These are phyloP conservation scores for Sporothrix dimorphospora DNA, from an alignment of 2,329 filamentous ascomycete genomes.

Conservation along the genomic window DNA sequence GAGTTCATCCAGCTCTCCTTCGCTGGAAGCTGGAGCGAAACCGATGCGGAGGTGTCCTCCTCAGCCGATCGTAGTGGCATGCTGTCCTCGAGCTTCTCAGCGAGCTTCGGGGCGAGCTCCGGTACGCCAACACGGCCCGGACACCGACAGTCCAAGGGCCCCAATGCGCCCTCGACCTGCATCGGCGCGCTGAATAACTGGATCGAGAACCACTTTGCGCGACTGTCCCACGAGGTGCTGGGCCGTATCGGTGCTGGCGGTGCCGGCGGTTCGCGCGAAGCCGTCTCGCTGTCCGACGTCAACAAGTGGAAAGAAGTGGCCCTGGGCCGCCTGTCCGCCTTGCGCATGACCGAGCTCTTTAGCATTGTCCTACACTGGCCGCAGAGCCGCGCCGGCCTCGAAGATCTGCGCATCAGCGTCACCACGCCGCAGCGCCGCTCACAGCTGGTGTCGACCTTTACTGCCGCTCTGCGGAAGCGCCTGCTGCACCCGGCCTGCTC, in stretches of 20 bases:
- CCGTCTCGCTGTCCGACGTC: slow-evolving; percentile 58
- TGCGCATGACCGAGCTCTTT: slow-evolving; percentile 73
- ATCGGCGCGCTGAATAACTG: slow-evolving; percentile 65
- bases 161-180: slow-evolving; percentile 43
- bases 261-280: slow-evolving; percentile 37
- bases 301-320: slow-evolving; percentile 73
- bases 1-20: slow-evolving; percentile 65
- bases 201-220: slow-evolving; percentile 69
- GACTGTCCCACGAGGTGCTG: slow-evolving; percentile 65
- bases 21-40: slow-evolving; percentile 62
- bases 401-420: slow-evolving; percentile 73
- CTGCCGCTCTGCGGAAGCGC: slow-evolving; percentile 64
- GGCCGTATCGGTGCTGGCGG: slow-evolving; percentile 42
- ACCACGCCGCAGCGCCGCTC: slow-evolving; percentile 69
- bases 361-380: slow-evolving; percentile 81
- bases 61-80: background rate
- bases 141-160: background rate
- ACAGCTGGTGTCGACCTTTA: slow-evolving; percentile 71
- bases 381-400: slow-evolving; percentile 68
- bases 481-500: slow-evolving; percentile 76
- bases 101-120: background rate
- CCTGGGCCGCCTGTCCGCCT: slow-evolving; percentile 66
- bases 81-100: background rate
- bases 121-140: background rate
- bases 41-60: background rate